These are phyloP conservation scores for Dryas integrifolia DNA, from an alignment of 331 rosid genomes.

Conservation along the genomic window DNA sequence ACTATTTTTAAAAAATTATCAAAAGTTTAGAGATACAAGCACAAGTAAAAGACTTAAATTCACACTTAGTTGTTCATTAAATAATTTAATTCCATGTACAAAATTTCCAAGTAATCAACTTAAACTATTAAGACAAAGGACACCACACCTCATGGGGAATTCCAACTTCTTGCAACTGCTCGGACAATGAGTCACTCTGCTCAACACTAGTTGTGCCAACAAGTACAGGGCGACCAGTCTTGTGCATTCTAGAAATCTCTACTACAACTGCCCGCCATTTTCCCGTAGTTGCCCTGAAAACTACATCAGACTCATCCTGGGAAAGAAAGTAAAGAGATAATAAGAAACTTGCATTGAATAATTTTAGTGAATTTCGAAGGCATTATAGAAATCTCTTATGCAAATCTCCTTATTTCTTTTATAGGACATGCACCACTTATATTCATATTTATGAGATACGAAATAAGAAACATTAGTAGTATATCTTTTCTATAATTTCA, in stretches of 20 bases:
- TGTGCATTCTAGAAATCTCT: constrained; percentile 95
- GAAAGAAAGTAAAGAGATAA: constrained; percentile 26
- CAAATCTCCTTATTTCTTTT: constrained; percentile 12
- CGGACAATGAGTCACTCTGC: constrained; percentile 87
- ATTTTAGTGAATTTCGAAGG: background rate
- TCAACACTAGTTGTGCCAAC: constrained; percentile 99
- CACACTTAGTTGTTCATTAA: background rate
- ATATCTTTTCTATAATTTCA: constrained; percentile 17
- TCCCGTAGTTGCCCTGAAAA: constrained; percentile 82
- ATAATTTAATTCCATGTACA: background rate
- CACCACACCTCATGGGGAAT: constrained; percentile 78
- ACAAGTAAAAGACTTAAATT: constrained; percentile 2
- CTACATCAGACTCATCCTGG: constrained; percentile 98
- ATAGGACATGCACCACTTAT: background rate
- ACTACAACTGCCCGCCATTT: constrained; percentile 98
- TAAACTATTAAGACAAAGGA: constrained; percentile 19
- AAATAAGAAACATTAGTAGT: background rate
- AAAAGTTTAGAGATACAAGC: background rate
- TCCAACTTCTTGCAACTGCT: constrained; percentile 79
- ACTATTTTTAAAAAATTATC: background rate
- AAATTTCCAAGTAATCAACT: background rate
- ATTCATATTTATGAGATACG: background rate
- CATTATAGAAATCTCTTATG: constrained; percentile 11
- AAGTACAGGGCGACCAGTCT: constrained; percentile 95
- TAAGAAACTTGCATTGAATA: constrained; percentile 26